These are phyloP conservation scores for Aspergillus niger DNA, from an alignment of 2,329 filamentous ascomycete genomes.

Conservation along the genomic window DNA sequence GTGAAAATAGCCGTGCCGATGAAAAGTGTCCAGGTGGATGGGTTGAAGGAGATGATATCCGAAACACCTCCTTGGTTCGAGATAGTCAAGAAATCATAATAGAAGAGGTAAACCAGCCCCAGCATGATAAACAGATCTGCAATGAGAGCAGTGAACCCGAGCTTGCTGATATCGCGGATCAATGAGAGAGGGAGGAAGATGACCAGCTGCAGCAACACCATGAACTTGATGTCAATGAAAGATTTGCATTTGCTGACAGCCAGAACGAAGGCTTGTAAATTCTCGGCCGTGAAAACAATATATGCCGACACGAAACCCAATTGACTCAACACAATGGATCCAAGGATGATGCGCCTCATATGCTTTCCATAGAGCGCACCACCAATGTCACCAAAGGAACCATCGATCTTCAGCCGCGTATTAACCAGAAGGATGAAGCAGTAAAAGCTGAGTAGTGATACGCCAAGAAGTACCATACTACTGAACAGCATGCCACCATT, in stretches of 20 bases:
- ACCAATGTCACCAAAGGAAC: constrained; percentile 98
- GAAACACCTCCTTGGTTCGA: constrained; percentile 70
- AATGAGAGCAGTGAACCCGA: constrained; percentile 89
- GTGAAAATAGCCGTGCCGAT: constrained; percentile 99
- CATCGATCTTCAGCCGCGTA: constrained; percentile 79
- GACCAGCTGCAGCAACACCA: constrained; percentile 93
- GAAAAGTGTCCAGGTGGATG: constrained; percentile 91
- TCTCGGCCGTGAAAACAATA: constrained; percentile 95
- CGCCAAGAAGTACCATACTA: constrained; percentile 81
- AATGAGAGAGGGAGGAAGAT: constrained; percentile 94
- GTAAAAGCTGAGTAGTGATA: constrained; percentile 89
- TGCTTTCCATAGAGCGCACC: constrained; percentile 86
- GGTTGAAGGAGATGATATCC: constrained; percentile 89
- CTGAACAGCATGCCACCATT: constrained; percentile 98
- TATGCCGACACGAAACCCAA: constrained; percentile 94
- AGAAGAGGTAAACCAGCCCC: constrained; percentile 90
- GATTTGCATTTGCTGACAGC: constrained; percentile 87
- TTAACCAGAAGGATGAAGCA: constrained; percentile 93
- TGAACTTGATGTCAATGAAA: constrained; percentile 79
- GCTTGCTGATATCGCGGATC: constrained; percentile 94
- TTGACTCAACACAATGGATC: constrained; percentile 92
- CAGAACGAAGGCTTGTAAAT: constrained; percentile 89
- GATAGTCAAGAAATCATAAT: constrained; percentile 88
- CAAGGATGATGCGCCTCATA: constrained; percentile 84
- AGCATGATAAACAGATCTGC: constrained; percentile 94